Evolutionary conservation across 108 stramenopile species (phyloP).

Genomic region (Poteriospumella lacustris): DNA sequence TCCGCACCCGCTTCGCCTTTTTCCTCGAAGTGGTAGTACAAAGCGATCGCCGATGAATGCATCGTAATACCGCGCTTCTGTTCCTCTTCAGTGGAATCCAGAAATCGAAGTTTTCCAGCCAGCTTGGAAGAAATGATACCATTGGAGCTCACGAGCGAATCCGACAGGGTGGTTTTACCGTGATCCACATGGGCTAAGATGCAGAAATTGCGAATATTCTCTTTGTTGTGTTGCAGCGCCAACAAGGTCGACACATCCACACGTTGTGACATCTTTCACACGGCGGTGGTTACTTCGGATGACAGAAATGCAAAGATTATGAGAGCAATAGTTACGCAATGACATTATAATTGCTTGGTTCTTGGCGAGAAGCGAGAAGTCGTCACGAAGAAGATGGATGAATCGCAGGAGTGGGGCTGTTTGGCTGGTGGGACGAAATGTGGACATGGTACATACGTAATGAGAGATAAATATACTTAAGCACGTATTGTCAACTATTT

Average conservation of each 20-base stretch:
- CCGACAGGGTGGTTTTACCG: slow-evolving; percentile 56
- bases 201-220: slow-evolving; percentile 55
- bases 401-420: no score
- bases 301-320: no score
- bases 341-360: no score
- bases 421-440: no score
- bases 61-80: slow-evolving; percentile 96
- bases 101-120: slow-evolving; percentile 56
- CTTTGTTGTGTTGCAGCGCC: slow-evolving; percentile 30
- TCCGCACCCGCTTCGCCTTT: background rate
- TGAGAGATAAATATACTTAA: no score
- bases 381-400: no score
- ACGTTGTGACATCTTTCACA: no score
- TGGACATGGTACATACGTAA: no score
- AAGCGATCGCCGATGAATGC: slow-evolving; percentile 78
- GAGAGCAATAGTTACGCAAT: no score
- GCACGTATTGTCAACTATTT: no score
- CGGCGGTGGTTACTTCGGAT: no score
- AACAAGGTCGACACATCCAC: background rate
- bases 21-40: slow-evolving; percentile 57
- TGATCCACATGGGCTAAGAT: slow-evolving; percentile 64
- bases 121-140: slow-evolving; percentile 58
- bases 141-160: slow-evolving; percentile 55
- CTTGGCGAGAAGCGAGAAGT: no score
- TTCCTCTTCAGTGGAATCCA: slow-evolving; percentile 74